A percentile compares a stretch with the other conserved stretches of the same genome.
Evolutionary conservation across 352 stramenopile genomes (phyloP).

Genomic region (Phytophthora pluvialis): DNA sequence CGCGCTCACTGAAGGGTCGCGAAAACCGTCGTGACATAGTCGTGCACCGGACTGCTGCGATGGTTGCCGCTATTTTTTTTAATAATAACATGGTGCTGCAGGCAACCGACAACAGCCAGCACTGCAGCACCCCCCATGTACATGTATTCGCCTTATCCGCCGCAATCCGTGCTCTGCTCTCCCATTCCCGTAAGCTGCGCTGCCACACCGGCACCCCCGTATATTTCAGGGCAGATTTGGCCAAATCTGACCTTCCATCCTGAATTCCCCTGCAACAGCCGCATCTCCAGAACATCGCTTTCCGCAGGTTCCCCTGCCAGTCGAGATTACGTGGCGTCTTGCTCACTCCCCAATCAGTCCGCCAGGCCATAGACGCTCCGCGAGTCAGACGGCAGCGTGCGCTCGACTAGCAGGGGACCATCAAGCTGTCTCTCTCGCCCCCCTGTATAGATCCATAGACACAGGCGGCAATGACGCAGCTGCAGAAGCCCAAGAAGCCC

Average conservation of each 20-base stretch:
- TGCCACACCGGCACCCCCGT: neutral
- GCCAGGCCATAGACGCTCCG: conserved; percentile 15
- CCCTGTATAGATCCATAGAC: conserved; percentile 11
- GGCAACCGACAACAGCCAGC: neutral
- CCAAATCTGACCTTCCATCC: neutral
- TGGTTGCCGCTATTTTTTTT: neutral
- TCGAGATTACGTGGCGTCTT: conserved; percentile 33
- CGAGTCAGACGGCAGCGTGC: conserved; percentile 25
- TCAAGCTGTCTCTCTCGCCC: conserved; percentile 16
- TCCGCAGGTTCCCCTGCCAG: conserved; percentile 10
- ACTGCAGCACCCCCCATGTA: neutral
- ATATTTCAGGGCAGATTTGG: neutral
- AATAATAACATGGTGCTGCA: neutral
- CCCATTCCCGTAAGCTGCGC: neutral
- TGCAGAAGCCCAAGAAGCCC: conserved; percentile 15
- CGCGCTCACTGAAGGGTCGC: conserved; percentile 19
- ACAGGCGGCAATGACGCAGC: conserved; percentile 26
- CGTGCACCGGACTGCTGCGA: conserved; percentile 6
- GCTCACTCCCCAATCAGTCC: conserved; percentile 44
- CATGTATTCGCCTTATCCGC: neutral
- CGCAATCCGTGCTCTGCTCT: conserved; percentile 1
- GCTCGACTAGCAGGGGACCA: neutral
- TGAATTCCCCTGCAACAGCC: neutral
- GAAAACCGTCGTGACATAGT: conserved; percentile 17
- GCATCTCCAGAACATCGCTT: neutral